Base-by-base conservation (phyloP, 2,329 filamentous ascomycete species). In the Pseudogymnoascus sp. region DNA sequence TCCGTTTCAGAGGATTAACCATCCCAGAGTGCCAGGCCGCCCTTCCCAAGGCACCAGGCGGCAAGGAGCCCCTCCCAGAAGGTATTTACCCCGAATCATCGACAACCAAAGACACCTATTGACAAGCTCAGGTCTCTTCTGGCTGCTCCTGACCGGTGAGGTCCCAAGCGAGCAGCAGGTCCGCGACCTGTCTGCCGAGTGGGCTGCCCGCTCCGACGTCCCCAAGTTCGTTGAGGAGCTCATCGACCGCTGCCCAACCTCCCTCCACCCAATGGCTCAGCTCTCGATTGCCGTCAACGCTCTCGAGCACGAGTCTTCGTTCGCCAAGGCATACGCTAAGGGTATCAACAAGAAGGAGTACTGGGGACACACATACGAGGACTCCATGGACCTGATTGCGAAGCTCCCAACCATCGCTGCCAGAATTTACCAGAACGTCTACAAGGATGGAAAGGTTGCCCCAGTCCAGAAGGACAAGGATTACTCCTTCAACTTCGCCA, bases 341-440 rank as follows among this genome's bases (percentile, higher is more conserved):
- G 94, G 94, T 75, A 91, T 99, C 75, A 94, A 93, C 87, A 99
- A 99, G 90, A 91, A 92, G 80, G 92, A 97, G 72, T 99, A 99
- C 90, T 99, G 94, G 94, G 87, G 88, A 79, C 92, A 97, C 85
- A 97, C 92, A 72, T 99, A 95, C 74, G 94, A 99, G 86, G 94
- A 99, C 82, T 94, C 92, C 66, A 97, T 99, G 93, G 93, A 99
- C 81, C 84, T 99, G 77, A 99, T 99, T 77, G 94, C 94, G 75
- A 97, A 97, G 88, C 90, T 99, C 72, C 94, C 94, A 76, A 97
- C 91, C 77, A 97, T 99, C 74, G 94, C 94, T 68, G 83, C 94
- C 68, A 91, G 92, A 82, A 99, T 99, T 85, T 99, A 99, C 88
- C 94, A 96, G 83, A 99, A 99, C 79, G 89, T 97, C 78, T 99